Percentiles rank a stretch among this genome's conserved stretches.
Evolutionary conservation across 2,329 filamentous ascomycete genomes (phyloP).

Genomic region (Trichoderma gracile): DNA sequence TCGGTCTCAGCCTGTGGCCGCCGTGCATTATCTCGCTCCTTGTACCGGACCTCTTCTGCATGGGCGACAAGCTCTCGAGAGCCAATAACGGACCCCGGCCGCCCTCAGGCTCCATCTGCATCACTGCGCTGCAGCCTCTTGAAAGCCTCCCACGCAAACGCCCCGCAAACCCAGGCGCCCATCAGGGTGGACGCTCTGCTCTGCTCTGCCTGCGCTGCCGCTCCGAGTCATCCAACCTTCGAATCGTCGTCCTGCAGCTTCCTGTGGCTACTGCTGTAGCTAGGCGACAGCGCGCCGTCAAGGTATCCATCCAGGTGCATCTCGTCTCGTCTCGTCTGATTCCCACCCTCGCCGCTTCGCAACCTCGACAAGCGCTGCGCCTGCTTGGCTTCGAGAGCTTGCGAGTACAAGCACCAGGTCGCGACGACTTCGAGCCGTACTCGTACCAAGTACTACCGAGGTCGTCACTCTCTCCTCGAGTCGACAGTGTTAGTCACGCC

Average conservation of each 20-base stretch:
- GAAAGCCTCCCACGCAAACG: constrained; percentile 26
- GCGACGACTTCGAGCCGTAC: no score
- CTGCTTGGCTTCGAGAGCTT: background rate
- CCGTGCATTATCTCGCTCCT: constrained; percentile 16
- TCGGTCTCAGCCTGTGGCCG: constrained; percentile 2
- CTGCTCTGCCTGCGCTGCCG: constrained; percentile 11
- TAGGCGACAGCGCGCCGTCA: constrained; percentile 11
- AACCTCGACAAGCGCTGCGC: background rate
- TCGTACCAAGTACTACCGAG: no score
- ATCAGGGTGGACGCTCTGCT: constrained; percentile 19
- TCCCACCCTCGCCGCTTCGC: background rate
- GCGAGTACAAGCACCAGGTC: no score
- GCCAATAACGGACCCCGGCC: constrained; percentile 3
- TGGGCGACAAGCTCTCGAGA: background rate
- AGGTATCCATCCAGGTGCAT: constrained; percentile 19
- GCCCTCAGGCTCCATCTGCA: constrained; percentile 24
- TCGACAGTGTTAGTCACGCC: constrained; percentile 33
- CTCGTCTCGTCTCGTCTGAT: background rate
- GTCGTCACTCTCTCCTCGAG: no score
- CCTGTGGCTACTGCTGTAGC: background rate
- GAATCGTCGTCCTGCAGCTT: constrained; percentile 7
- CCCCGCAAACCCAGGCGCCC: constrained; percentile 25
- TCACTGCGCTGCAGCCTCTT: constrained; percentile 26
- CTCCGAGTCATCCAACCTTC: constrained; percentile 15
- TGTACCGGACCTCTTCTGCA: constrained; percentile 9